Base-by-base conservation (phyloP, 176 grass and related monocot species). In the Oryza australiensis region DNA sequence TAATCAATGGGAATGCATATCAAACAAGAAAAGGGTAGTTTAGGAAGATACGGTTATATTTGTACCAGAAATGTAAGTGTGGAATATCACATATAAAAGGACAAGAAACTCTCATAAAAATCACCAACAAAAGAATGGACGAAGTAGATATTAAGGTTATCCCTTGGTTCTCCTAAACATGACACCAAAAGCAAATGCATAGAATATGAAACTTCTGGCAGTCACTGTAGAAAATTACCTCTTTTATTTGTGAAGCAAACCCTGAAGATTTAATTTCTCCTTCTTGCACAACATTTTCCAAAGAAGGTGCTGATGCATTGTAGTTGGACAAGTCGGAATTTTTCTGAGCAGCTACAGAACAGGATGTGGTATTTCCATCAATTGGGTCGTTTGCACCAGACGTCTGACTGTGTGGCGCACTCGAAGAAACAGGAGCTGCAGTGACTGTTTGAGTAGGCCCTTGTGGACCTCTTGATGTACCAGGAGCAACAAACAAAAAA, bases 401-500 rank as follows among this genome's bases (percentile, higher is more conserved):
- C 69, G 86, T 84, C 73, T 85, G 82, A 57, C 89, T 73, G 48
- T 73, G 40, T 35, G 80, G 78, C 77, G 60, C 73, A 78, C 18
- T 79, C 30, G 68, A 85, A 85, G 85, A 80, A 84, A 78, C 20
- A 32, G 86, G 82, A 85, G 37, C 29, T 77, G 85, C 66, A 62
- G 81, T 72, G 78, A 81, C 67, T 82, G 78, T 68, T 38, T 82
- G 77, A 78, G 67, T 82, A 73, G 86, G 82, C 73, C 82, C 78
- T 78, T 84, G 77, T 68, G 62, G 82, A 82, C 67, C 68, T 79
- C 60, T 82, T 82, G 89, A 88, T 78, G 77, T 68, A 79, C 77
- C 69, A 46, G 82, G 73, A 85, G 81, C 65, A 82, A 78, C 70
- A 76, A 63, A 82, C 26, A 78, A 41, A 82, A 79, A 82, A 88